Base-by-base conservation (phyloP, 345 rosid genomes). In the Eucalyptus caleyi region DNA sequence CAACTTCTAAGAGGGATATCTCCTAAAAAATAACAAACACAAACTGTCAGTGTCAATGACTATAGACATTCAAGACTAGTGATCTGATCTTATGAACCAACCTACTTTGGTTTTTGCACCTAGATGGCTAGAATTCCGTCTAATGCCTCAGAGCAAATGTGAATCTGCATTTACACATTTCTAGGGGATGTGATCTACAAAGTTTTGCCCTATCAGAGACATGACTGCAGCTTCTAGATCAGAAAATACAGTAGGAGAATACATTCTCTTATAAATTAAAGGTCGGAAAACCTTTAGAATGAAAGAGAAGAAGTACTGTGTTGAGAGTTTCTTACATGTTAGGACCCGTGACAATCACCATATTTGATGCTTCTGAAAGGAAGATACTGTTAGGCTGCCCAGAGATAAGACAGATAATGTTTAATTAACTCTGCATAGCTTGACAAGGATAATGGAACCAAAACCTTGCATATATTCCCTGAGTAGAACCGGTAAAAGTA, bases 361-460 rank as follows among this genome's bases (percentile, higher is more conserved):
- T 93, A 92, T 97, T 97, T 88, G 98, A 93, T 92, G 99, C 98
- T 93, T 97, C 98, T 88, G 99, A 96, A 89, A 97, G 92, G 91
- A 97, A 97, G 92, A 97, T 93, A 93, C 94, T 94, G 93, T 97
- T 97, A 88, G 99, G 93, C 99, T 97, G 97, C 92, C 92, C 90
- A 92, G 83, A 87, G 89, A 88, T 86, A 87, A 47, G 83, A 40
- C 88, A 26, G 34, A 90, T 32, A 83, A 65, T 13, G 44, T 77
- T 77, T 77, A 77, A 77, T 77, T 77, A 77, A 77, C 30, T 77
- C 85, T 77, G 85, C 9, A n/a, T 45, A 51, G 62, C 62, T 86
- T 32, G 45, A 51, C 34, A 24, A n/a, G 44, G 45, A 14, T 47
- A 51, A 32, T 86, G 44, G 62, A 32, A 50, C 54, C 30, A 86